phyloP scores from a whole-genome alignment of 192 early-diverging fungal species.

The Coemansia sp. region DNA sequence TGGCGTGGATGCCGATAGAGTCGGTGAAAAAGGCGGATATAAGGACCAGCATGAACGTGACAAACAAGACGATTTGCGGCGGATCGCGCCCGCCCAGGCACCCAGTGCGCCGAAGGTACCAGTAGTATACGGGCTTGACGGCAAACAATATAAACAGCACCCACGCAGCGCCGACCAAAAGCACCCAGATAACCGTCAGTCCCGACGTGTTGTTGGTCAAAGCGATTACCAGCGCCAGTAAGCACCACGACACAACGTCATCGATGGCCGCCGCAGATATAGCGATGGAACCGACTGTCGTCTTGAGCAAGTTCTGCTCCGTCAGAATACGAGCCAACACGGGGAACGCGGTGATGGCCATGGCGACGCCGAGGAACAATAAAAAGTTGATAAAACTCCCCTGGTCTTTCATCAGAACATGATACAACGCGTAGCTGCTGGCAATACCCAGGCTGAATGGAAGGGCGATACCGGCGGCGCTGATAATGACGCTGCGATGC shows the following conservation, averaged over 20 bases:
- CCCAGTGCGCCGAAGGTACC: slow-evolving; percentile 38
- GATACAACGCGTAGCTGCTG: slow-evolving; percentile 70
- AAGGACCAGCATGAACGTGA: slow-evolving; percentile 72
- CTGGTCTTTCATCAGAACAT: slow-evolving; percentile 46
- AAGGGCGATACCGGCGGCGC: slow-evolving; percentile 74
- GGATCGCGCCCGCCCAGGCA: slow-evolving; percentile 40
- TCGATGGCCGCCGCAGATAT: slow-evolving; percentile 85
- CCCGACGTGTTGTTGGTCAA: slow-evolving; percentile 74
- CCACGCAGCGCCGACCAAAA: slow-evolving; percentile 71
- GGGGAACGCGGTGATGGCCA: slow-evolving; percentile 93
- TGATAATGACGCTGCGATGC: slow-evolving; percentile 61
- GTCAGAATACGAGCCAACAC: slow-evolving; percentile 93
- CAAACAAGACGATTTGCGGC: slow-evolving; percentile 60
- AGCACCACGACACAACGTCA: slow-evolving; percentile 85
- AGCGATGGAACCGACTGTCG: slow-evolving; percentile 79
- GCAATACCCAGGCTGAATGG: slow-evolving; percentile 81
- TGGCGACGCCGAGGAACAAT: slow-evolving; percentile 86
- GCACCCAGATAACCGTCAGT: slow-evolving; percentile 79
- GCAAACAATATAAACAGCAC: slow-evolving; percentile 67
- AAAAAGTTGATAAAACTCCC: slow-evolving; percentile 70
- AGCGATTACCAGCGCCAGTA: slow-evolving; percentile 81
- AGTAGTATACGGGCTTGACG: slow-evolving; percentile 61
- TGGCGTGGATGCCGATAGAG: slow-evolving; percentile 86
- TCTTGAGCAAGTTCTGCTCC: slow-evolving; percentile 79
- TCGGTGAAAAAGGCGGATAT: slow-evolving; percentile 80